Evolutionary conservation across 169 alveolate species (phyloP).

Genomic region (Plasmodium falciparum): DNA sequence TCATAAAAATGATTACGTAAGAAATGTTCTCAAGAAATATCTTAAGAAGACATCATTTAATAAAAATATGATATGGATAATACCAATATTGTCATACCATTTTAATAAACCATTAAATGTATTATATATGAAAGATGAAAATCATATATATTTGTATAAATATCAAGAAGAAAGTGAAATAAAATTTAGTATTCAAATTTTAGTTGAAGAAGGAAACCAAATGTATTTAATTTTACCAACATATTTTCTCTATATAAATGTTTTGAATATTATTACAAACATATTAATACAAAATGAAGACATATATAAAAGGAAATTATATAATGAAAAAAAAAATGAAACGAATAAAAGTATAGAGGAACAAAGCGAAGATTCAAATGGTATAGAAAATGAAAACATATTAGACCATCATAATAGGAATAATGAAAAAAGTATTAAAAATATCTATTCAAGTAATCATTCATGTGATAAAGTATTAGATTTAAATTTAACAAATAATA

Average conservation of each 20-base stretch:
- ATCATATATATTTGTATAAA: slow-evolving; percentile 48
- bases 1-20: slow-evolving; percentile 12
- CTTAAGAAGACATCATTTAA: slow-evolving; percentile 31
- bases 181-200: slow-evolving; percentile 66
- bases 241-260: slow-evolving; percentile 50
- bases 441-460: background rate
- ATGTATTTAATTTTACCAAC: slow-evolving; percentile 64
- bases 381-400: no score
- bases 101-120: slow-evolving; percentile 46
- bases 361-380: no score
- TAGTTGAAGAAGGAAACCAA: slow-evolving; percentile 28
- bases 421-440: slow-evolving; percentile 8
- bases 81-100: slow-evolving; percentile 52
- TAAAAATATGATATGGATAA: slow-evolving; percentile 73
- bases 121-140: slow-evolving; percentile 16
- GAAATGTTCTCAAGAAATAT: slow-evolving; percentile 8
- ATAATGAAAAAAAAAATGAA: no score
- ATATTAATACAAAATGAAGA: slow-evolving; percentile 38
- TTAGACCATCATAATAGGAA: no score
- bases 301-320: no score
- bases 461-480: slow-evolving; percentile 18
- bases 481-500: slow-evolving; percentile 23
- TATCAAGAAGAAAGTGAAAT: slow-evolving; percentile 38
- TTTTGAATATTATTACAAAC: slow-evolving; percentile 32
- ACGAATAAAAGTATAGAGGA: no score